Conservation (phyloP, 2,329 filamentous ascomycete species). For the Cytospora mali region DNA sequence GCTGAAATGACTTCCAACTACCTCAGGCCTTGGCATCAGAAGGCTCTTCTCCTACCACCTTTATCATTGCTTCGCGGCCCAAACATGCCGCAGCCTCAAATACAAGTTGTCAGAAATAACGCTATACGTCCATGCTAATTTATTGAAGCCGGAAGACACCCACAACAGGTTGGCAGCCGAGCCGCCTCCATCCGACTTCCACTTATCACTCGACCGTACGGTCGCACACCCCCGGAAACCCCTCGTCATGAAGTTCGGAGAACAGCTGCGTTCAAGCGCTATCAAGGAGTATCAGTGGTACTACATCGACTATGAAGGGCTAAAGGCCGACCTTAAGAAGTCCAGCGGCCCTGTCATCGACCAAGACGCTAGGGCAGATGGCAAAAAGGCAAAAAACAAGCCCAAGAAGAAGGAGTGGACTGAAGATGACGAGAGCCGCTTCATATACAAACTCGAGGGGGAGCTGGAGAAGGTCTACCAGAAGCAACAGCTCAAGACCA, state of each 20-base stretch:
- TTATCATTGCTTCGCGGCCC: neutral
- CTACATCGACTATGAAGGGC: conserved; percentile 95
- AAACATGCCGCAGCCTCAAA: neutral
- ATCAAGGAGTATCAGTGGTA: conserved; percentile 98
- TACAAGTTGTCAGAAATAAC: neutral
- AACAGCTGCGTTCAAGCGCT: conserved; percentile 92
- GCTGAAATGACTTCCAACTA: neutral
- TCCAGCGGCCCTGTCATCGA: conserved; percentile 54
- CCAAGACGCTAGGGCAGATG: conserved; percentile 39
- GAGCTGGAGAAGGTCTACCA: conserved; percentile 98
- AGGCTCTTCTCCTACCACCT: neutral
- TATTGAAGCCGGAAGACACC: conserved; percentile 52
- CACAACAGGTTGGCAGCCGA: conserved; percentile 45
- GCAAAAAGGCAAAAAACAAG: conserved; percentile 44
- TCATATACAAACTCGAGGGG: conserved; percentile 82
- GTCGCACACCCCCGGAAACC: conserved; percentile 48
- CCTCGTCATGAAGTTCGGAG: conserved; percentile 82
- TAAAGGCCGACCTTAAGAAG: conserved; percentile 84
- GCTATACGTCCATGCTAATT: conserved; percentile 50
- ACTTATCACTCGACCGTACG: conserved; percentile 39
- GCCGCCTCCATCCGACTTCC: conserved; percentile 32
- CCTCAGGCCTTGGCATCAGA: neutral
- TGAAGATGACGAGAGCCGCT: conserved; percentile 87
- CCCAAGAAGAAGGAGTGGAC: conserved; percentile 72
- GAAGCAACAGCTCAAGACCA: conserved; percentile 95